A percentile compares a stretch with the other conserved stretches of the same genome.
phyloP scores from a whole-genome alignment of 108 stramenopile species.

The Mayamaea pseudoterrestris region DNA sequence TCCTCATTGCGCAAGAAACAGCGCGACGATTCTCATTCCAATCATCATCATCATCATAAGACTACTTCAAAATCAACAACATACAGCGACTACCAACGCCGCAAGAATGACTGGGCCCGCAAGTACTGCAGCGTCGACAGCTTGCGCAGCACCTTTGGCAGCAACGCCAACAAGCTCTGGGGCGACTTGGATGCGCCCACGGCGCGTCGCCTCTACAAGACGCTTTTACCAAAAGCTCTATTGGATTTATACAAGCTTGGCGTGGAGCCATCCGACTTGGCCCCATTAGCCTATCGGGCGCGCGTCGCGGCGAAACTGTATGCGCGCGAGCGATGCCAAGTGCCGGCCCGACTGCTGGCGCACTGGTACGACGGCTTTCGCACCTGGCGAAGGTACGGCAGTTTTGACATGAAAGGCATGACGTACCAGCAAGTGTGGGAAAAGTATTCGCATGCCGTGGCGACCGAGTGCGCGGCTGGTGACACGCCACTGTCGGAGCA shows the following conservation, averaged over 20 bases:
- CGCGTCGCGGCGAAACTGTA: constrained; percentile 88
- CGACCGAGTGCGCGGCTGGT: too few species aligned
- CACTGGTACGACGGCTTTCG: constrained; percentile 85
- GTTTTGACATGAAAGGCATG: constrained; percentile 75
- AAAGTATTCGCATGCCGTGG: constrained; percentile 89
- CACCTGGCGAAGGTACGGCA: constrained; percentile 62
- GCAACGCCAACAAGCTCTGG: constrained; percentile 73
- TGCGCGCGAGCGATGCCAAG: constrained; percentile 72
- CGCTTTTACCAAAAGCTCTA: constrained; percentile 66
- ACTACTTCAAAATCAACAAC: too few species aligned
- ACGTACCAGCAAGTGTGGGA: constrained; percentile 89
- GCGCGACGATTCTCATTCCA: too few species aligned
- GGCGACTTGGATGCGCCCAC: constrained; percentile 71
- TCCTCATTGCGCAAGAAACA: too few species aligned
- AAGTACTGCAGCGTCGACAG: constrained; percentile 63
- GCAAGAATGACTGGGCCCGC: constrained; percentile 63
- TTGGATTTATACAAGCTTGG: constrained; percentile 42
- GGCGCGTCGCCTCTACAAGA: constrained; percentile 70
- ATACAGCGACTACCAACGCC: too few species aligned
- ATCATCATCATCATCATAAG: too few species aligned
- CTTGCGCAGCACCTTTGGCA: constrained; percentile 62
- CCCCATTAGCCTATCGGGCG: constrained; percentile 84
- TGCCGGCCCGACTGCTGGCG: constrained; percentile 74
- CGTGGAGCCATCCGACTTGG: constrained; percentile 59
- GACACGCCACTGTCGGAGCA: constrained; percentile 36